Percentiles rank a stretch among this genome's conserved stretches.
phyloP scores from a whole-genome alignment of 176 grass and related monocot genomes.

The Paspalum vaginatum region DNA sequence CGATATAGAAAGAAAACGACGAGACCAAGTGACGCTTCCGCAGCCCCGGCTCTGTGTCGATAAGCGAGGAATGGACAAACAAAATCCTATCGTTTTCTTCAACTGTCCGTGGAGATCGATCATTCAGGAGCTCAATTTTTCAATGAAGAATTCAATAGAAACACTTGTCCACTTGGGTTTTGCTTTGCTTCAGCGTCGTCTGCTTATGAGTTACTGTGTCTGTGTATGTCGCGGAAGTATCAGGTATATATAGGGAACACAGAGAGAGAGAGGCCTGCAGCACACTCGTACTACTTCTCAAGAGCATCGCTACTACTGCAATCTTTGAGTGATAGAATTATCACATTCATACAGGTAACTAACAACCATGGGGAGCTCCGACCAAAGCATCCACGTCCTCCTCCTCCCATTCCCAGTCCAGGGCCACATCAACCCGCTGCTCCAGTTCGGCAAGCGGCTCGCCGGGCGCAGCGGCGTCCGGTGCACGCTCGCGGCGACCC shows the following conservation, averaged over 20 bases:
- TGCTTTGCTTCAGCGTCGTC: slow-evolving; percentile 14
- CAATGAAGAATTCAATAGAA: background rate
- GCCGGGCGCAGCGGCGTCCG: background rate
- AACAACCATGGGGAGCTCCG: background rate
- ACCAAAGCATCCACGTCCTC: slow-evolving; percentile 36
- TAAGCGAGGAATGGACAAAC: background rate
- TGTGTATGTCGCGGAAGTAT: background rate
- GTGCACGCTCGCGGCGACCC: slow-evolving; percentile 54
- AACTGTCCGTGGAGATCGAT: background rate
- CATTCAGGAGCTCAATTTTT: background rate
- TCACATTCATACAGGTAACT: background rate
- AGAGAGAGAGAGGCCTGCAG: background rate
- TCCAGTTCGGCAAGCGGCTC: slow-evolving; percentile 40
- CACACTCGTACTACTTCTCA: background rate
- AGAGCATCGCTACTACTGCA: background rate
- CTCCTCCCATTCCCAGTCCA: slow-evolving; percentile 31
- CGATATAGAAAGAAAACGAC: background rate
- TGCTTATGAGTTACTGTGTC: background rate
- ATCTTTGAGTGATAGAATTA: background rate
- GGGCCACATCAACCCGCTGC: slow-evolving; percentile 40
- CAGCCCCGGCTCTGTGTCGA: no score
- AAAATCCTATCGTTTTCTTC: background rate
- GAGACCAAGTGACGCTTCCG: background rate
- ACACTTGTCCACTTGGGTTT: slow-evolving; percentile 8
- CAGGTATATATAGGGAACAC: background rate